Evolutionary conservation across 768 basidiomycete species (phyloP).

Genomic region (Rhodotorula paludigena): DNA sequence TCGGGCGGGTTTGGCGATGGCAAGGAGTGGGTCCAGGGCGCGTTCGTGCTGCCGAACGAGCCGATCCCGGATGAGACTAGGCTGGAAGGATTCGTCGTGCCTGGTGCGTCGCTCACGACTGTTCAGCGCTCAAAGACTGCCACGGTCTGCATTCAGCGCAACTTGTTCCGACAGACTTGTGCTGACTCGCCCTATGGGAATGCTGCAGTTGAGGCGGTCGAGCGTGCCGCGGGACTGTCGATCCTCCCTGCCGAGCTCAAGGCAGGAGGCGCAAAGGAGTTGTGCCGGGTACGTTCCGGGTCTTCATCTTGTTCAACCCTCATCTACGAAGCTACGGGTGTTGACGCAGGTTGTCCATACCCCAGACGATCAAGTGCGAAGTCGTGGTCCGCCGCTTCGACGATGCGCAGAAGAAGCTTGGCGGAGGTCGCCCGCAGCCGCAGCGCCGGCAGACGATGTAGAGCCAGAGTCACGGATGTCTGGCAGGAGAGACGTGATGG

Average conservation of each 20-base stretch:
- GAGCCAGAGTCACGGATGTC: background rate
- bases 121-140: too few relatives aligned
- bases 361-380: conserved; percentile 73
- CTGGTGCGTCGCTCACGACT: conserved; percentile 57
- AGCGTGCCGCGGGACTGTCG: conserved; percentile 74
- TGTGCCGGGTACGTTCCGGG: conserved; percentile 59
- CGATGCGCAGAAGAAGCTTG: conserved; percentile 52
- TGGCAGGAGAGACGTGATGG: too few relatives aligned
- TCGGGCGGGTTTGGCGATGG: background rate
- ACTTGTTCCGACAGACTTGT: background rate
- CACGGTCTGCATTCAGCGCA: background rate
- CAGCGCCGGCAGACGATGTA: background rate
- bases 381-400: conserved; percentile 84
- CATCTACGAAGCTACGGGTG: background rate
- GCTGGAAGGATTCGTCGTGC: conserved; percentile 72
- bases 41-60: conserved; percentile 95
- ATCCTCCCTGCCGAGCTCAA: conserved; percentile 82
- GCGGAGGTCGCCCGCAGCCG: background rate
- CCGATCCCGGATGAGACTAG: conserved; percentile 77
- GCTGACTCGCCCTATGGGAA: background rate
- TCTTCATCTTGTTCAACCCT: too few relatives aligned
- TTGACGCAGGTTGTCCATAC: too few relatives aligned
- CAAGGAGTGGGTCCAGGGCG: conserved; percentile 75
- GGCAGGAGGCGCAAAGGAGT: conserved; percentile 60
- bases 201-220: conserved; percentile 71